These are phyloP conservation scores for Trichoderma atrobrunneum DNA, from an alignment of 2,329 filamentous ascomycete genomes.

Conservation along the genomic window DNA sequence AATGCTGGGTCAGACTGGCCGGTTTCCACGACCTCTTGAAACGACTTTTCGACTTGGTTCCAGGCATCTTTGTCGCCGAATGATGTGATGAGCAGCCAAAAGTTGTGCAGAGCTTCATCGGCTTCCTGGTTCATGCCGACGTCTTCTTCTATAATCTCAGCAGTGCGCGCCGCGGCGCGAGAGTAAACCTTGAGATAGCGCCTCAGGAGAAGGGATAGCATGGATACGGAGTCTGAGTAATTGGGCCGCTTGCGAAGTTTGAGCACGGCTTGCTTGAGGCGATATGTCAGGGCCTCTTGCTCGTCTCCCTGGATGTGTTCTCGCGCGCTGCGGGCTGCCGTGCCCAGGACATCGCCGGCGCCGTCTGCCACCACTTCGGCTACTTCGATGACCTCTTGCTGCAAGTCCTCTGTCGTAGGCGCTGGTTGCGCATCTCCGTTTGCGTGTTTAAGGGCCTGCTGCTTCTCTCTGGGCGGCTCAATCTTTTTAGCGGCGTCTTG, in stretches of 20 bases:
- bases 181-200: constrained; percentile 78
- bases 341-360: constrained; percentile 49
- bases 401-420: constrained; percentile 63
- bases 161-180: constrained; percentile 64
- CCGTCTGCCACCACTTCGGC: constrained; percentile 53
- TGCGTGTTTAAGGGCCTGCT: constrained; percentile 46
- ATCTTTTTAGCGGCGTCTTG: constrained; percentile 70
- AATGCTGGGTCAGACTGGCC: constrained; percentile 77
- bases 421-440: constrained; percentile 41
- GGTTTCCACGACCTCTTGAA: constrained; percentile 70
- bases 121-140: constrained; percentile 70
- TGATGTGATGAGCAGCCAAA: constrained; percentile 76
- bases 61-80: constrained; percentile 75
- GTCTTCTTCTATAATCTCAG: constrained; percentile 65
- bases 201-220: constrained; percentile 69
- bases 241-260: constrained; percentile 74
- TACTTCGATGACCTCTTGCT: constrained; percentile 55
- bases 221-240: constrained; percentile 84
- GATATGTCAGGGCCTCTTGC: constrained; percentile 67
- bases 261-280: constrained; percentile 72
- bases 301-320: constrained; percentile 73
- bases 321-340: constrained; percentile 66
- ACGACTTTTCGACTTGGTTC: constrained; percentile 67
- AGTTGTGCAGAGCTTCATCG: constrained; percentile 72
- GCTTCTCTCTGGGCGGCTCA: constrained; percentile 63